Evolutionary conservation across 2,329 filamentous ascomycete species (phyloP), one percentile per base, ranked within the genome.

Genomic region (Bertia moriformis): DNA sequence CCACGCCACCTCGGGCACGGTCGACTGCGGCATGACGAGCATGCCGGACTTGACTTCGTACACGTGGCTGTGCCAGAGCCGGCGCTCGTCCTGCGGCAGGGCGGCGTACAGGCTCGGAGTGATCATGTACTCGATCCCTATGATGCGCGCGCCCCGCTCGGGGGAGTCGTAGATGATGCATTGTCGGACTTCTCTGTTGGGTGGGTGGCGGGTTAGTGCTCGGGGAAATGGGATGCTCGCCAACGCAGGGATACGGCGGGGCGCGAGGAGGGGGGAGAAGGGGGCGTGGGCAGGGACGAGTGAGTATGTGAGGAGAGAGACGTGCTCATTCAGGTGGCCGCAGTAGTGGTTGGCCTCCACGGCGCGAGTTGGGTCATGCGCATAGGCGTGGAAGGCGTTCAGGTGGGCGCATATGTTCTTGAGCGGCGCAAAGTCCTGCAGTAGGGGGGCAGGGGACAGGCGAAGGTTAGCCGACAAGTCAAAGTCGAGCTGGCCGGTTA

Each of bases 71-170:
- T 93, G 85, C 85, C 85, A 93, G 1, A 88, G 66, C 38, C 70
- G 71, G 27, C 81, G 74, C 59, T 93, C 86, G 15, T 78, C 70
- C 0, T 58, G 36, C 1, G 73, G 67, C 0, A 93, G 71, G 0
- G 70, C 73, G 27, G 71, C 65, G 60, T 79, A 93, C 0, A 91
- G 61, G 3, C 65, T 62, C 0, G 75, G 71, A 0, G 78, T 78
- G 49, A 93, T 77, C 83, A 91, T 88, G 63, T 93, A 93, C 56
- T 93, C 86, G 48, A 93, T 69, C 5, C 85, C 86, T 44, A 93
- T 84, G 14, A 93, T 69, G 0, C 80, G 71, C 0, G 84, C 84
- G 18, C 73, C 70, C 4, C 72, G 65, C 1, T 67, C 64, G 0
- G 78, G 67, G 0, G 73, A 72, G 57, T 93, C 85, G 61, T 91